A percentile compares a stretch with the other conserved stretches of the same genome.
Conservation (phyloP, 352 stramenopile species). For the Pilasporangium apinafurcum region DNA sequence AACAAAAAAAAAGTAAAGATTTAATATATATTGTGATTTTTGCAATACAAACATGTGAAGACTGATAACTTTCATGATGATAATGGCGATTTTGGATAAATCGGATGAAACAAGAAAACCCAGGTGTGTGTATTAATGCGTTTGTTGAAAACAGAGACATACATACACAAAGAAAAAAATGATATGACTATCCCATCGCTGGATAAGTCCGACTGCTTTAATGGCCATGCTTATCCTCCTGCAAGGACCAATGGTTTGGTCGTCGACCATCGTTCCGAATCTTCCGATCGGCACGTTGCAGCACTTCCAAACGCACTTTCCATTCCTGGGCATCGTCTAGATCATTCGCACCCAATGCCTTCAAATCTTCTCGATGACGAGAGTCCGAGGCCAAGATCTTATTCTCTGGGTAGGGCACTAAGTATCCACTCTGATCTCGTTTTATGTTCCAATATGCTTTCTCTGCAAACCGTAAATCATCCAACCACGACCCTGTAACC, state of each 20-base stretch:
- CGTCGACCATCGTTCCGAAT: slow-evolving; percentile 63
- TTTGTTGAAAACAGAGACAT: no score
- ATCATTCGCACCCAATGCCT: slow-evolving; percentile 57
- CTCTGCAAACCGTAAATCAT: slow-evolving; percentile 62
- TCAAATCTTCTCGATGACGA: slow-evolving; percentile 62
- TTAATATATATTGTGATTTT: no score
- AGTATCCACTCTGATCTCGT: slow-evolving; percentile 50
- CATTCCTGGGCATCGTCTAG: slow-evolving; percentile 79
- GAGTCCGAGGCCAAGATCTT: slow-evolving; percentile 71
- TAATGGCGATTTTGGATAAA: no score
- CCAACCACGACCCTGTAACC: slow-evolving; percentile 72
- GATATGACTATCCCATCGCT: no score
- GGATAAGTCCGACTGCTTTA: no score
- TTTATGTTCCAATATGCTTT: slow-evolving; percentile 70
- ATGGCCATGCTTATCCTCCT: slow-evolving; percentile 31
- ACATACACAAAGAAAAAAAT: no score
- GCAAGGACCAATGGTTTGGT: slow-evolving; percentile 71
- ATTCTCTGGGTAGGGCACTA: slow-evolving; percentile 43
- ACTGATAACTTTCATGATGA: no score
- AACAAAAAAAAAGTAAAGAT: no score
- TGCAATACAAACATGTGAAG: no score
- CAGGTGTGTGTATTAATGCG: no score
- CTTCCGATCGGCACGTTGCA: slow-evolving; percentile 76
- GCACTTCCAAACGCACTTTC: slow-evolving; percentile 77
- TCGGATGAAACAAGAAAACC: no score